Evolutionary conservation across 306 rosid genomes (phyloP).

Genomic region (Quercus robur): DNA sequence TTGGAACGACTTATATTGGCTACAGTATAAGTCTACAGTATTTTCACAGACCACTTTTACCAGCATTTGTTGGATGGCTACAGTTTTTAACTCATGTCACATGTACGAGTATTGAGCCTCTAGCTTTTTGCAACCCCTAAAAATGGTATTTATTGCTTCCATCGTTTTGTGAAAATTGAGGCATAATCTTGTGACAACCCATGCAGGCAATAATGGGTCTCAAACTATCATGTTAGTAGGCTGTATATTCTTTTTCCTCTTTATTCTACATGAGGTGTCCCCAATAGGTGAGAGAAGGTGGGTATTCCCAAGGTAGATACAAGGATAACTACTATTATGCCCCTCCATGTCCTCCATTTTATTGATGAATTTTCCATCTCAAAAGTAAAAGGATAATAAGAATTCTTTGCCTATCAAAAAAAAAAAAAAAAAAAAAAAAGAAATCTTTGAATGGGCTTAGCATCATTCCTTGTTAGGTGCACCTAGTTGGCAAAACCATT

Average conservation of each 20-base stretch:
- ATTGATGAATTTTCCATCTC: slow-evolving; percentile 23
- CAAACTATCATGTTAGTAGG: not conserved
- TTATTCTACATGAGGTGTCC: slow-evolving; percentile 21
- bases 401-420: slow-evolving; percentile 11
- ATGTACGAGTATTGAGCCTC: not conserved
- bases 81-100: not conserved
- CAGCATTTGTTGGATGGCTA: not conserved
- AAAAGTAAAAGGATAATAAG: slow-evolving; percentile 25
- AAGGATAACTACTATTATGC: slow-evolving; percentile 26
- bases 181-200: not conserved
- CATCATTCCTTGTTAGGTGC: slow-evolving; percentile 47
- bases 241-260: slow-evolving; percentile 5
- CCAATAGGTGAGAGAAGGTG: not conserved
- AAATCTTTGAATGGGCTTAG: slow-evolving; percentile 31
- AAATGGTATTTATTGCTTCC: not conserved
- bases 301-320: slow-evolving; percentile 1
- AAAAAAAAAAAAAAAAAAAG: not conserved
- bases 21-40: too few relatives aligned
- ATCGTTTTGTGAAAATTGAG: not conserved
- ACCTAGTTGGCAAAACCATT: slow-evolving; percentile 40
- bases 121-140: not conserved
- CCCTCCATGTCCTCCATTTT: slow-evolving; percentile 21
- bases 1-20: slow-evolving; percentile 1
- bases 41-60: not conserved
- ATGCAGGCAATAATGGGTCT: slow-evolving; percentile 12